Evolutionary conservation across 371 early-diverging fungal species (phyloP), one percentile per base, ranked within the genome.

Genomic region (Mortierella sp.): DNA sequence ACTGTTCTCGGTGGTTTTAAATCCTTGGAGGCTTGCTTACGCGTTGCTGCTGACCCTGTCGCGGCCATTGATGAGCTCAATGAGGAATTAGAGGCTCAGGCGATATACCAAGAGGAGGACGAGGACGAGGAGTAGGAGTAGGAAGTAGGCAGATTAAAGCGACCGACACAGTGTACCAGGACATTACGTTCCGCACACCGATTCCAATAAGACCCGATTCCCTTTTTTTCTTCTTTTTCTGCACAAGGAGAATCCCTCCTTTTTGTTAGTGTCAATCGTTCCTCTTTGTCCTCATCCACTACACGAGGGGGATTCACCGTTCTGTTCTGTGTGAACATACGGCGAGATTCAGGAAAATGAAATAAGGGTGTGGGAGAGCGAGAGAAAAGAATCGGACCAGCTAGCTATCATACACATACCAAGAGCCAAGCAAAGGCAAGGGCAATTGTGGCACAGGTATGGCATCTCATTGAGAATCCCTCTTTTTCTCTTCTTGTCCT

Each of bases 21-120:
- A 37, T 69, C 81, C 0, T 54, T 84, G 21, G 84, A 84, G 75
- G 80, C 84, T 26, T 84, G 84, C 44, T 75, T 84, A 16, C 81
- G 73, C 14, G 71, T 80, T 4, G 76, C 70, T 13, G 78, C 84
- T n/a, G 80, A 84, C 46, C 81, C 84, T 21, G 28, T 31, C 6
- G 75, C 28, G 10, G 84, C 81, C 19, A 55, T 69, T 5, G 71
- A 84, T 37, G 84, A 84, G 44, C 75, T 80, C 31, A 80, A 78
- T 34, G 77, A 79, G 21, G 83, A 83, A 11, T 34, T 82, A 14
- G 79, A 75, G 21, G 73, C 55, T 21, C 74, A 75, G 64, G 69
- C 61, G 13, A 13, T 13, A 9, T 73, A 59, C 40, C 73, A 75
- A 5, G 76, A 81, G 1, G 73, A 44, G 31, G 53, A 73, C 10